Evolutionary conservation across 768 basidiomycete species (phyloP), one percentile per base, ranked within the genome.

Genomic region (Hericium rajendrae): DNA sequence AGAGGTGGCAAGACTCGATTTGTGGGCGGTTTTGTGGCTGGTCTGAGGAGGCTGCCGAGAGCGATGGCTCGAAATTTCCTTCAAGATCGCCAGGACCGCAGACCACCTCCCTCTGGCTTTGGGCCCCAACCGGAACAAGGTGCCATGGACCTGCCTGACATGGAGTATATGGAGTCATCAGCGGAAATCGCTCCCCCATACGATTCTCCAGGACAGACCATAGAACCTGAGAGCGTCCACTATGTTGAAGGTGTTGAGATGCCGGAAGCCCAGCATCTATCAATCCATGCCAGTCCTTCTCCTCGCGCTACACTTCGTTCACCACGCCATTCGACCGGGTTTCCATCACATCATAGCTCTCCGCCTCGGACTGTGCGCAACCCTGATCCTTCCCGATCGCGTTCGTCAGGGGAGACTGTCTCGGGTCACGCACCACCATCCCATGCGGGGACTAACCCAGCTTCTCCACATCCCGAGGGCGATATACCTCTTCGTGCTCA

Each of bases 281-380:
- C 37, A 18, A 43, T 52, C 2, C 51, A 16, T 8, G 54, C 26
- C 32, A 32, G 18, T 39, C 16, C 50, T 51, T 49, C 18, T 38
- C 56, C 16, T 57, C 62, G 3, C 62, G 53, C 9, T 58, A 6
- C 62, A 46, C 12, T 57, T 57, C 40, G 57, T 56, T 46, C 55
- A 48, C 58, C 60, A 38, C 37, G 56, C 55, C 57, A 55, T 13
- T 57, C 57, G 12, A 24, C 55, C 18, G 9, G 24, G 5, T 51
- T 51, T 15, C 49, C 22, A 16, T 51, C 49, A 2, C 55, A 28
- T 16, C 62, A 39, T 1, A 56, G 50, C 26, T 62, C 62, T n/a
- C 60, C 38, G 16, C 57, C 55, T 11, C 60, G 60, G 8, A 59
- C 50, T 12, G 62, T 63, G 39, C 62, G 60, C 41, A 63, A 63